Base-by-base conservation (phyloP, 495 filamentous ascomycete genomes). In the Mytilinidion resinicola region DNA sequence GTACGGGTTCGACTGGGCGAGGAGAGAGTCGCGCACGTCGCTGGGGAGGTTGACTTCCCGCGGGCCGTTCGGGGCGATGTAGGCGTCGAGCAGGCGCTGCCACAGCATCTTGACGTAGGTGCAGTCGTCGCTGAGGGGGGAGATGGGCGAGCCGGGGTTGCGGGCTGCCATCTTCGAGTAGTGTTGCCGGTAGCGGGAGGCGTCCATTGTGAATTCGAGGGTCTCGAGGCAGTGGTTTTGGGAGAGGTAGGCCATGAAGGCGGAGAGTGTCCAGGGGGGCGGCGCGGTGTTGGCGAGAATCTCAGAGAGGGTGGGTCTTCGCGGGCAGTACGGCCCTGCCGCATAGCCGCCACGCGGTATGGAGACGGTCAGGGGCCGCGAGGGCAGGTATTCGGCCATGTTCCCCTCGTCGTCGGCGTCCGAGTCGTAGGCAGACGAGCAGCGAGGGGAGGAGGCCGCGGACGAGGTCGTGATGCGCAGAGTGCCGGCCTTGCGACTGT, bases 191-290 rank as follows among this genome's bases (percentile, higher is more conserved):
- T 99, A 99, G n/a, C 90, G 85, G 51, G 87, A 85, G 49, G 93
- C 89, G 69, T 96, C 93, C 81, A 96, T 82, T 43, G 93, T 96
- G 74, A 99, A 99, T 67, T 99, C 95, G 46, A 99, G 74, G 7
- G 90, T 99, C 72, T 99, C 95, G 43, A 97, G 74, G 67, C 95
- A 99, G 72, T 97, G 95, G 62, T 97, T 97, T 65, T 96, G 91
- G 1, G 95, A 96, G 21, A 97, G 82, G 69, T 93, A 99, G 51
- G 92, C 93, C 82, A 89, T 97, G 73, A 99, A 97, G 20, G 95
- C 93, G 62, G 82, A 82, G 15, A 97, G 80, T 2, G 91, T 96
- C 78, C 91, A 97, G 63, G 95, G 95, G 39, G 90, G 85, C 0
- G 89, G 86, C 53, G 95, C 88, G 20, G 82, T 82, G 68, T 96